A percentile compares a stretch with the other conserved stretches of the same genome.
phyloP scores from a whole-genome alignment of 805 yeast genomes.

The Candida ovalis region DNA sequence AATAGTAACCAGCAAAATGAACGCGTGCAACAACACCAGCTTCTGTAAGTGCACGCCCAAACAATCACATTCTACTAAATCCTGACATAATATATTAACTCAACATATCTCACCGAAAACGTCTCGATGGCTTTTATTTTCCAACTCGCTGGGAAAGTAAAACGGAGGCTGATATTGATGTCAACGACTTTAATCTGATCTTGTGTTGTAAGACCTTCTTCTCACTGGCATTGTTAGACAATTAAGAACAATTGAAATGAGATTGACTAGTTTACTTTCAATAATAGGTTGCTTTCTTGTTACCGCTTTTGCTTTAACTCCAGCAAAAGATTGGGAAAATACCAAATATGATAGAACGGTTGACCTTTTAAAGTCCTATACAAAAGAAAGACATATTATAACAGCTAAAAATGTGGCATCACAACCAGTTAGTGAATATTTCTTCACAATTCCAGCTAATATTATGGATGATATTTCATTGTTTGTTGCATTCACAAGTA shows the following conservation, averaged over 20 bases:
- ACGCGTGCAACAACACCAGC: background rate
- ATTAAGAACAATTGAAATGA: constrained; percentile 2
- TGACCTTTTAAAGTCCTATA: constrained; percentile 65
- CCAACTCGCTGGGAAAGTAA: background rate
- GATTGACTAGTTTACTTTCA: constrained; percentile 2
- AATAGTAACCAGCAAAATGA: too few species aligned
- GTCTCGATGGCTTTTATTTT: background rate
- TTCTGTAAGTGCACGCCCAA: too few species aligned
- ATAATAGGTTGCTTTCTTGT: constrained; percentile 3
- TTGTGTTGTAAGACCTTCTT: background rate
- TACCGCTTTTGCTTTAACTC: constrained; percentile 13
- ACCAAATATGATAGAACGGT: constrained; percentile 48
- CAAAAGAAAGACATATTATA: constrained; percentile 56
- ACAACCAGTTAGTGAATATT: constrained; percentile 53
- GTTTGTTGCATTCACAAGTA: constrained; percentile 19
- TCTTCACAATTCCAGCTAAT: constrained; percentile 52
- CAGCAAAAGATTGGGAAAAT: constrained; percentile 50
- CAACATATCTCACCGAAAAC: background rate
- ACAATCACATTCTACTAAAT: too few species aligned
- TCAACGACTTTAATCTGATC: background rate
- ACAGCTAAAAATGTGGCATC: constrained; percentile 55
- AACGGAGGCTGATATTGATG: background rate
- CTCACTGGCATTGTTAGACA: background rate
- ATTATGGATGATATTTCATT: constrained; percentile 25
- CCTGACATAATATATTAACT: too few species aligned